A percentile compares a stretch with the other conserved stretches of the same genome.
phyloP scores from a whole-genome alignment of 2,329 filamentous ascomycete genomes.

The Colletotrichum lini region DNA sequence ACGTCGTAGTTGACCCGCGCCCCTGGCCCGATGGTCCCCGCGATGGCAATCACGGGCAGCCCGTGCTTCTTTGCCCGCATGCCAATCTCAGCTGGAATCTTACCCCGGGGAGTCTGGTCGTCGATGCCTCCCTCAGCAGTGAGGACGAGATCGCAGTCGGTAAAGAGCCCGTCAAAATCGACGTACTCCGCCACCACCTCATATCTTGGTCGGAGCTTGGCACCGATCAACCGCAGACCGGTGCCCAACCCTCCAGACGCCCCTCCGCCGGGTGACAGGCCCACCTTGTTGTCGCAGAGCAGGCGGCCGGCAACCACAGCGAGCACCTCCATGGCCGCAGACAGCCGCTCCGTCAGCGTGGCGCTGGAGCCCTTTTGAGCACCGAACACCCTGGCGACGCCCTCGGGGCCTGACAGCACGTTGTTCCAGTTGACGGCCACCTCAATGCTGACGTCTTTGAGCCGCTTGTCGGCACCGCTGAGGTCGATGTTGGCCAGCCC shows the following conservation, averaged over 20 bases:
- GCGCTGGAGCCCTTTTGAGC: conserved; percentile 65
- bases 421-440: conserved; percentile 68
- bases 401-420: conserved; percentile 62
- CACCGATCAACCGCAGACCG: conserved; percentile 64
- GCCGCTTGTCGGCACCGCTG: conserved; percentile 54
- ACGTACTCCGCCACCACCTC: conserved; percentile 67
- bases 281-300: conserved; percentile 53
- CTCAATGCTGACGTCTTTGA: conserved; percentile 58
- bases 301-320: conserved; percentile 53
- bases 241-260: conserved; percentile 67
- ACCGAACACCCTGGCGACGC: conserved; percentile 65
- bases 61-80: conserved; percentile 60
- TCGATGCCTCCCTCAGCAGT: conserved; percentile 69
- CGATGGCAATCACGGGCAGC: conserved; percentile 60
- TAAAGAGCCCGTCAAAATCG: conserved; percentile 60
- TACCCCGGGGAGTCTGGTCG: conserved; percentile 64
- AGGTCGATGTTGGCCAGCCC: conserved; percentile 57
- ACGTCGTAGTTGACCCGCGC: conserved; percentile 53
- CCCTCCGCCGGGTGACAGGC: conserved; percentile 60
- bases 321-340: conserved; percentile 58
- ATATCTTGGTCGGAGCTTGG: conserved; percentile 60
- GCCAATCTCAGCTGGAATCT: conserved; percentile 68
- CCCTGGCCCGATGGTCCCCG: conserved; percentile 54
- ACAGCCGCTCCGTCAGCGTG: conserved; percentile 59
- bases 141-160: conserved; percentile 64